Percentiles rank a stretch among this genome's conserved stretches.
phyloP scores from a whole-genome alignment of 129 eudicot species.

The Deinandra increscens region DNA sequence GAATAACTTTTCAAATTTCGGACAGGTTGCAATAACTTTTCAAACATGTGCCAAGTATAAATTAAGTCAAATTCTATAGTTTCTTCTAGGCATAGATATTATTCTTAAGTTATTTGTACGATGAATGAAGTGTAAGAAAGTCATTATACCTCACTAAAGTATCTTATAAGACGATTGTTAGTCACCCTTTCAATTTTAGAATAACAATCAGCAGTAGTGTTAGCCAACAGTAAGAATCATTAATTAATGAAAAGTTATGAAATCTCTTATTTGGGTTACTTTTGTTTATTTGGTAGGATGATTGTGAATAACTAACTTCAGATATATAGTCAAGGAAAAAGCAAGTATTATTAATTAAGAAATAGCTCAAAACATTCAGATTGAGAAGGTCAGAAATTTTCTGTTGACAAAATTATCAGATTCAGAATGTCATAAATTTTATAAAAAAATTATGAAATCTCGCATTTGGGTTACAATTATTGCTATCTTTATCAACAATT shows the following conservation, averaged over 20 bases:
- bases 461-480: too few species aligned
- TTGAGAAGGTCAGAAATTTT: too few species aligned
- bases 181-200: constrained; percentile 92
- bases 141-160: constrained; percentile 72
- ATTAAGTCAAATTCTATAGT: background rate
- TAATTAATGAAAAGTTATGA: background rate
- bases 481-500: too few species aligned
- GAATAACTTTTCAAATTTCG: too few species aligned
- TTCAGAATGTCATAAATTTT: too few species aligned
- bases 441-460: too few species aligned
- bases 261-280: too few species aligned
- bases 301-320: too few species aligned
- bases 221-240: constrained; percentile 22
- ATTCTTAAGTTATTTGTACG: background rate
- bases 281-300: background rate
- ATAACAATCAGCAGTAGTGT: constrained; percentile 79
- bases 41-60: background rate
- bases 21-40: too few species aligned
- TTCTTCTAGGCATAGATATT: background rate
- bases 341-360: background rate
- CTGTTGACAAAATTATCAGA: too few species aligned
- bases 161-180: constrained; percentile 90
- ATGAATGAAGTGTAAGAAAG: constrained; percentile 5
- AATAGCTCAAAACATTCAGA: background rate
- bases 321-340: background rate